A percentile compares a stretch with the other conserved stretches of the same genome.
Conservation (phyloP, 768 basidiomycete species). For the Lentinula raphanica region DNA sequence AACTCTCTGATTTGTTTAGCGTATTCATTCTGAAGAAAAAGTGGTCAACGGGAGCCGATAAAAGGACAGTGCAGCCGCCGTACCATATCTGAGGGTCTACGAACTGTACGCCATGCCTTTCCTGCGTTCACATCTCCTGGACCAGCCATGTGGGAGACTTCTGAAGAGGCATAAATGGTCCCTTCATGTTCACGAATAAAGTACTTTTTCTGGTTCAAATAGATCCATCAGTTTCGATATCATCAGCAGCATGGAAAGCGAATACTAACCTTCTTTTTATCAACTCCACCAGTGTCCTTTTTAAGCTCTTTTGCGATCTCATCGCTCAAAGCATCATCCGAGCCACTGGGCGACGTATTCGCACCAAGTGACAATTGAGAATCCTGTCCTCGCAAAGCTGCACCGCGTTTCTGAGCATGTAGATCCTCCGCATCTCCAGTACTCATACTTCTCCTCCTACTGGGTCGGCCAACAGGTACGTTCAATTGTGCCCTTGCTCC, state of each 20-base stretch:
- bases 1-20: conserved; percentile 85
- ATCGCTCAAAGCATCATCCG: conserved; percentile 55
- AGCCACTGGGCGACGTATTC: conserved; percentile 25
- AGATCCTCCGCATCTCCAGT: conserved; percentile 65
- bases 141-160: conserved; percentile 62
- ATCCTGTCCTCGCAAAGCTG: conserved; percentile 25
- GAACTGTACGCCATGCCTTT: conserved; percentile 80
- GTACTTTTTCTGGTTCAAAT: conserved; percentile 55
- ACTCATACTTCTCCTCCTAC: conserved; percentile 68
- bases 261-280: conserved; percentile 37
- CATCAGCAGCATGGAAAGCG: neutral
- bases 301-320: conserved; percentile 72
- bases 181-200: conserved; percentile 71
- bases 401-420: conserved; percentile 23
- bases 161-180: conserved; percentile 78
- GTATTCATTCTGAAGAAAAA: conserved; percentile 72
- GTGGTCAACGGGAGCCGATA: conserved; percentile 4
- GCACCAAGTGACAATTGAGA: conserved; percentile 29
- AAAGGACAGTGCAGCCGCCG: conserved; percentile 33
- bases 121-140: conserved; percentile 83
- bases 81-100: conserved; percentile 94
- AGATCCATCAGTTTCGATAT: neutral
- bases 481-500: conserved; percentile 22
- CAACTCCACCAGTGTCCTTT: conserved; percentile 35
- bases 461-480: conserved; percentile 40